Conservation (phyloP, 768 basidiomycete genomes). For the Termitomyces sp. region DNA sequence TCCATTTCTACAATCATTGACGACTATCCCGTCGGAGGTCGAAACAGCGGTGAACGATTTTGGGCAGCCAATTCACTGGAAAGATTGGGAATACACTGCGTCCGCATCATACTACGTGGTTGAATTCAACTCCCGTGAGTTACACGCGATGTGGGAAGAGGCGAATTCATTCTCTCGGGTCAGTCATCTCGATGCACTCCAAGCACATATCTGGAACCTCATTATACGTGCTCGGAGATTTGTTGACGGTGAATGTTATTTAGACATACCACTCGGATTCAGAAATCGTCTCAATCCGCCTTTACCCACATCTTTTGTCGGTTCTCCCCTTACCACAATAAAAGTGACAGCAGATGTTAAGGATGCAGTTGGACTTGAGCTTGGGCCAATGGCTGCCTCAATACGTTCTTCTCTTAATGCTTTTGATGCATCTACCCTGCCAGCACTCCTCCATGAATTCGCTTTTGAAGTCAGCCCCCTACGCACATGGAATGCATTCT, state of each 20-base stretch:
- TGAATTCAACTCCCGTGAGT: conserved; percentile 19
- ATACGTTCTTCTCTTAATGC: conserved; percentile 20
- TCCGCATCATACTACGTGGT: conserved; percentile 20
- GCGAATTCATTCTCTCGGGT: conserved; percentile 14
- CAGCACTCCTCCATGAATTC: conserved; percentile 27
- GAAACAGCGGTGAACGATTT: conserved; percentile 1
- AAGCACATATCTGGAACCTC: conserved; percentile 29
- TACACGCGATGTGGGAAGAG: conserved; percentile 26
- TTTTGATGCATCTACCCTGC: conserved; percentile 20
- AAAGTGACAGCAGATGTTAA: conserved; percentile 16
- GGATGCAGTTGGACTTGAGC: conserved; percentile 5
- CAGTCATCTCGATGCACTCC: conserved; percentile 30
- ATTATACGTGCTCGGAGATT: conserved; percentile 23
- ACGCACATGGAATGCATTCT: conserved; percentile 27
- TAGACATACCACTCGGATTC: conserved; percentile 18
- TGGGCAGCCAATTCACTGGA: conserved; percentile 22
- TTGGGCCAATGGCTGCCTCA: conserved; percentile 16
- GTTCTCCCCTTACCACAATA: conserved; percentile 25
- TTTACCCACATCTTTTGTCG: conserved; percentile 21
- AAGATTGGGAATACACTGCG: conserved; percentile 20
- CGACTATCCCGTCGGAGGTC: conserved; percentile 14
- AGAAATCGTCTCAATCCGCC: conserved; percentile 17
- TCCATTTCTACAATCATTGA: conserved; percentile 9
- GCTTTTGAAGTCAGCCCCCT: conserved; percentile 23
- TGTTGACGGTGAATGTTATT: conserved; percentile 12